Base-by-base conservation (phyloP, 2,329 filamentous ascomycete genomes). In the Nectriaceae sp. region DNA sequence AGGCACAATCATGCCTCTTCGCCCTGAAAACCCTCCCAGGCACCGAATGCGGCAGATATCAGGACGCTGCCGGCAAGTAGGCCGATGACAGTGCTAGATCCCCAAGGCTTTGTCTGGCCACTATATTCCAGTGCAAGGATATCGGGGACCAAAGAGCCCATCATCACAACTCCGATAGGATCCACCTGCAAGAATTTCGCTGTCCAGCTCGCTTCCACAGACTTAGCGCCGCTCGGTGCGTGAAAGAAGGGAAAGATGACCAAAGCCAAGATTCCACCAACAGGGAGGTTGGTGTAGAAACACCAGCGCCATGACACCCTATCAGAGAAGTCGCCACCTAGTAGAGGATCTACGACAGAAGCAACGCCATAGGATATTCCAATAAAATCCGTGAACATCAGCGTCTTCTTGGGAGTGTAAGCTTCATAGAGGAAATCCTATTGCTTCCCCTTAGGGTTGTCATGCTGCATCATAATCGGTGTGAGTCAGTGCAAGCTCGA, bases 1-100 rank as follows among this genome's bases (percentile, higher is more conserved):
- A 11, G 67, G 67, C 3, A 71, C 67, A 3, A 75, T 59, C 2
- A 69, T 75, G 72, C 72, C 2, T 36, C 18, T 4, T 42, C 38
- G n/a, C 44, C 39, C 21, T 42, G 44, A 16, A 26, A 31, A 13
- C 13, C 20, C 5, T 47, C 26, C 33, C 33, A 37, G 33, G 18
- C 18, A 6, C 10, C 33, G 6, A 18, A 11, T 11, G 16, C 33
- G 16, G 18, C 18, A 11, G 16, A 6, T 10, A 18, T 11, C 6
- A 18, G 10, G 6, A 11, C 33, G 16, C 10, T 11, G 11, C 33
- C 33, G 33, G 18, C 33, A 6, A 37, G 16, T 6, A 37, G 33
- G 33, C 33, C 33, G 16, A 37, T 18, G 33, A 37, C 33, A 11
- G 16, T 18, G 33, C 33, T 37, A 16, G 10, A 11, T 10, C 16